Percentiles rank a stretch among this genome's conserved stretches.
Evolutionary conservation across 2,329 filamentous ascomycete species (phyloP).

Genomic region (Cryphonectria carpinicola): DNA sequence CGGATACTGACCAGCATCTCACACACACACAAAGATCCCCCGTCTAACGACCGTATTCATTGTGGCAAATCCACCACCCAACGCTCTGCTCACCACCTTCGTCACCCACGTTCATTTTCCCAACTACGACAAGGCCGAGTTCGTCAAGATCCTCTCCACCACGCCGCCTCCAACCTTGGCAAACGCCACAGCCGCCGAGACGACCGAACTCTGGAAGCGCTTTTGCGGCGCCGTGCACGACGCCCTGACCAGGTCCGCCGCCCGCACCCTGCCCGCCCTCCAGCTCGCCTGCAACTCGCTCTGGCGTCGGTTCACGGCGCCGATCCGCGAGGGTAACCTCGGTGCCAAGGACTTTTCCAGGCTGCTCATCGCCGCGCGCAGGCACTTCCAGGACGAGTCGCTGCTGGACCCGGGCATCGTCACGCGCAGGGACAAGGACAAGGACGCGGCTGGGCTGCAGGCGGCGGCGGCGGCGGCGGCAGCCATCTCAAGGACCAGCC

Average conservation of each 20-base stretch:
- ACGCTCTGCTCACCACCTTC: conserved; percentile 70
- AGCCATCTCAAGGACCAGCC: conserved; percentile 43
- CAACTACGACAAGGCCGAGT: conserved; percentile 80
- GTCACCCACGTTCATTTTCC: conserved; percentile 82
- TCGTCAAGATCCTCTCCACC: conserved; percentile 74
- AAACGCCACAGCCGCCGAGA: conserved; percentile 58
- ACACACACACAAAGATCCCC: conserved; percentile 63
- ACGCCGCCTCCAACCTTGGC: conserved; percentile 48
- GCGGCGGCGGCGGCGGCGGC: conserved; percentile 6
- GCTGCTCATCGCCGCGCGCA: conserved; percentile 72
- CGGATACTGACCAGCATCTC: conserved; percentile 21
- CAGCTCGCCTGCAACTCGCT: conserved; percentile 70
- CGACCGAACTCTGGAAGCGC: conserved; percentile 73
- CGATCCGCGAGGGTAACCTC: conserved; percentile 74
- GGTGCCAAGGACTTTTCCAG: conserved; percentile 81
- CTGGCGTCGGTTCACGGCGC: conserved; percentile 84
- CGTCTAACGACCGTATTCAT: conserved; percentile 78
- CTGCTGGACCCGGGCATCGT: conserved; percentile 69
- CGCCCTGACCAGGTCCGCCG: conserved; percentile 77
- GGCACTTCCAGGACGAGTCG: conserved; percentile 74
- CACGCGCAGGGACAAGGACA: conserved; percentile 32
- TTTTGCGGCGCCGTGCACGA: conserved; percentile 89
- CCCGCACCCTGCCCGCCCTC: conserved; percentile 77
- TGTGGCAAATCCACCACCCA: conserved; percentile 70
- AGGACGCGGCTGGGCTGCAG: neutral